Base-by-base conservation (phyloP, 1,139 yeast species). In the Saccharomyces hybrid region DNA sequence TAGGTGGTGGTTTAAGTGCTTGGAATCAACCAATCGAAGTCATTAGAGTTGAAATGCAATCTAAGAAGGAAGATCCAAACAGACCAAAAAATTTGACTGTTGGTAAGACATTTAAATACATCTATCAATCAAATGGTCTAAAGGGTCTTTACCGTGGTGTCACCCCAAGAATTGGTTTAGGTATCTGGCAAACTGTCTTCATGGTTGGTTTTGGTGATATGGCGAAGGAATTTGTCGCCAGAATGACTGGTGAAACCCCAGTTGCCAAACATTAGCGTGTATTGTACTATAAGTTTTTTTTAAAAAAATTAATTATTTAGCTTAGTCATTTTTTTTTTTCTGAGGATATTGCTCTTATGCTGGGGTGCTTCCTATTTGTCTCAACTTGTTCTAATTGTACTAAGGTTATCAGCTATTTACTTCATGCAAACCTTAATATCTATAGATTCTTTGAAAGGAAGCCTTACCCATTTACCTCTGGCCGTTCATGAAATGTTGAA, bases 1-100 rank as follows among this genome's bases (percentile, higher is more conserved):
- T 93, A 60, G 99, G 98, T 80, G 99, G 99, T 75, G 97, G 96
- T 60, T 80, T 95, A 61, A 84, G 95, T 59, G 96, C 98, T 23
- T 93, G 99, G 98, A 93, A 93, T 74, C 99, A 93, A 74, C 99
- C 99, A 47, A 90, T 93, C 66, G 99, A 93, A 75, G 98, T 93
- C 56, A 87, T 90, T 61, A 83, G 99, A 73, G 96, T 93, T 32
- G 99, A 93, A 75, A 91, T 93, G 98, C 99, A 93, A 75, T 85
- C 95, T 56, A 86, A 86, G 75, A 90, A 95, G 23, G 76, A 73
- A 52, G 98, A 93, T 73, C 96, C 98, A 62, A 89, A 89, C 71
- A 86, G 98, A 74, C 99, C 98, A 56, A 85, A 88, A 76, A 90
- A 91, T 60, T 79, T 93, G 71, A 82, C 87, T 53, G 96, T 93